Evolutionary conservation across 108 stramenopile species (phyloP), one percentile per base, ranked within the genome.

Genomic region (Fragilaria crotonensis): DNA sequence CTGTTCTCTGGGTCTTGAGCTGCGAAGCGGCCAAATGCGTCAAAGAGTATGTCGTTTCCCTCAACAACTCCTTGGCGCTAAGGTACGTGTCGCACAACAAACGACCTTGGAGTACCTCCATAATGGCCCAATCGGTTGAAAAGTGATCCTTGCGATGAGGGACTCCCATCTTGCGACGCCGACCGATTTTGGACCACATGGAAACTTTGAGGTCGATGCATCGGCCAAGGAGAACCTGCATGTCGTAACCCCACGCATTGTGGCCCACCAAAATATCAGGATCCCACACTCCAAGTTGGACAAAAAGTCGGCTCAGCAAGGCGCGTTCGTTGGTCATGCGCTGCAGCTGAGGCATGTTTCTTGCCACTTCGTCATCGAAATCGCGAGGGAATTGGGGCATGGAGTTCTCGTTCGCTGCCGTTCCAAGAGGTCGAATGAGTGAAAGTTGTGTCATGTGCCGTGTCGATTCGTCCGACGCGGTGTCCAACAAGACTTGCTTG

Each of bases 181-280:
- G 87, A 4, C 99, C 99, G 45, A 99, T 65, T 69, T 94, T 94
- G 68, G 86, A 87, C 97, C 98, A 99, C n/a, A 83, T 72, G 45
- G 50, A 44, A 9, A 97, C 69, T 75, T 97, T 96, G 64, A 89
- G 81, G 55, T 85, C 87, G 20, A 79, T 74, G 59, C 93, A 89
- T 31, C 99, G 87, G 36, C 53, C 70, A 30, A 99, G 85, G 5
- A 99, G 78, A 4, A 99, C 91, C 66, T 97, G 96, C 27, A 97
- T 68, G 53, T 97, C 97, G 59, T 96, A 96, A n/a, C 94, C 93
- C 79, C 90, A 87, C 26, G 96, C 90, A 75, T 98, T 97, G 88
- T 99, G 99, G 3, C 94, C 96, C 1, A 95, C 85, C 25, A 99
- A 28, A 7, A 97, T 84, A 59, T 99, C 99, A 11, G 99, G 99